Evolutionary conservation across 345 rosid genomes (phyloP), one percentile per base, ranked within the genome.

Genomic region (Eucalyptus polybractea): DNA sequence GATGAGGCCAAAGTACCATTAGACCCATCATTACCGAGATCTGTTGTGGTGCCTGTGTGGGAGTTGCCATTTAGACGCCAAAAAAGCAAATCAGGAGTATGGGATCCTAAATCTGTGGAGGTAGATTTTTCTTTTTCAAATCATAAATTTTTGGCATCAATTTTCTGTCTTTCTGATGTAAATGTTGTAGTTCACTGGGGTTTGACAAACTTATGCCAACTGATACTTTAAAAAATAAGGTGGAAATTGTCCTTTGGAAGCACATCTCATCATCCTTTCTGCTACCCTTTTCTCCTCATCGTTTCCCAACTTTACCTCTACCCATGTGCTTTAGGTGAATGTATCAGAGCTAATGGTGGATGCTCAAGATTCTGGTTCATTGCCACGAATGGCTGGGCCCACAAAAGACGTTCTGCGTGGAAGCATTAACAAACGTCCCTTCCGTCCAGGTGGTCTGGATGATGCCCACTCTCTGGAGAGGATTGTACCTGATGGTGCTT

Each of bases 401-500:
- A 92, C 97, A 29, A 96, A 95, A 89, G 99, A 97, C 93, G 91
- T 95, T 92, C 91, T 96, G 86, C 94, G 97, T 89, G 99, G 99
- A 94, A 96, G 99, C 93, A 93, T 94, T 91, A 95, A 91, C 90
- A 97, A 94, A 92, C 99, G 98, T 47, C 99, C 99, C 90, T 97
- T 97, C 90, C 95, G 95, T 72, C 99, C 99, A 24, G 99, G 99
- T 89, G 99, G 99, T 51, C 92, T 97, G 89, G 99, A 96, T 50
- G 95, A 95, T 90, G 90, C 97, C 87, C 95, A 92, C 86, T 91
- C 96, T 89, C 87, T 90, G 21, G 95, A 94, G 87, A 97, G 96
- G 92, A 50, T 90, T 90, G 90, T 97, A 87, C 98, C 99, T 87
- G 94, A 93, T 60, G 99, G 97, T 88, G 98, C 95, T 86, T 88